Evolutionary conservation across 2,329 filamentous ascomycete species (phyloP).

Genomic region (Calonectria montana): DNA sequence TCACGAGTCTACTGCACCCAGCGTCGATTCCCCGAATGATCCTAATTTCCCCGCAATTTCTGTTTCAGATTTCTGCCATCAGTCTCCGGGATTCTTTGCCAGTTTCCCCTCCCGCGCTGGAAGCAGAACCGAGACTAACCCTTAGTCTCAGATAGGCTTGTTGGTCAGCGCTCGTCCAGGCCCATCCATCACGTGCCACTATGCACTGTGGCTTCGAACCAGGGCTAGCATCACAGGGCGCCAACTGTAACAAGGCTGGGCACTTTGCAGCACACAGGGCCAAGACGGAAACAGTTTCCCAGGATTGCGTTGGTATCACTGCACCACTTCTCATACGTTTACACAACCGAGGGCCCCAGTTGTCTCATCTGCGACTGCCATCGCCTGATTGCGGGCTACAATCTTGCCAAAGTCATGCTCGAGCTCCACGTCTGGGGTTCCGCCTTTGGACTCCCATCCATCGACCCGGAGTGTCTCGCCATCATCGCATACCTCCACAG

Average conservation of each 20-base stretch:
- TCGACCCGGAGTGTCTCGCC: conserved; percentile 91
- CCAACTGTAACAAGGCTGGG: conserved; percentile 32
- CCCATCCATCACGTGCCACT: conserved; percentile 39
- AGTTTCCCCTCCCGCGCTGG: neutral
- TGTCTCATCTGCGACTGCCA: conserved; percentile 7
- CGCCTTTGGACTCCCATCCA: conserved; percentile 87
- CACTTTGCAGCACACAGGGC: conserved; percentile 1
- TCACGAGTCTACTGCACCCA: neutral
- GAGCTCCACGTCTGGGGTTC: conserved; percentile 92
- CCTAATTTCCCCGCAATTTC: neutral
- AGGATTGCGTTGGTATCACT: neutral
- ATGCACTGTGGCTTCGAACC: conserved; percentile 37
- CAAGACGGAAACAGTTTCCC: conserved; percentile 1
- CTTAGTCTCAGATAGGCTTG: neutral
- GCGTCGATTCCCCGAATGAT: neutral
- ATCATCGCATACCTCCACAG: conserved; percentile 80
- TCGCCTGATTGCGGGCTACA: conserved; percentile 17
- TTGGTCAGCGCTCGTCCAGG: neutral
- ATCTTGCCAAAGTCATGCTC: conserved; percentile 45
- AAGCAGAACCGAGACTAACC: neutral
- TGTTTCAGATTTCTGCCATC: neutral
- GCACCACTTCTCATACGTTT: neutral
- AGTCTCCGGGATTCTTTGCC: neutral
- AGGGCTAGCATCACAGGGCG: conserved; percentile 5
- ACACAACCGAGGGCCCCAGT: neutral